Base-by-base conservation (phyloP, 176 grass and related monocot species). In the Triticum urartu region DNA sequence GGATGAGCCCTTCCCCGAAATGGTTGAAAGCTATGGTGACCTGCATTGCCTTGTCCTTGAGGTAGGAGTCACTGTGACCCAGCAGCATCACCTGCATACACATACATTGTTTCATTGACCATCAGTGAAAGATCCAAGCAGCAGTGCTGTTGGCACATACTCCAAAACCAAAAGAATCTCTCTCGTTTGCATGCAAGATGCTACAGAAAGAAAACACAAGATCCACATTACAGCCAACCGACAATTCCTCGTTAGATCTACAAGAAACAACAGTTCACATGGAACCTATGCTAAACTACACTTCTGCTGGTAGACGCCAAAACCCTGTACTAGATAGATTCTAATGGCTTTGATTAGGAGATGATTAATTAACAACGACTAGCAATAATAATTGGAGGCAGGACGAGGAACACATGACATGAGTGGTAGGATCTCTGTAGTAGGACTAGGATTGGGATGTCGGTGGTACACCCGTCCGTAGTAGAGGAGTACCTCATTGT, bases 21-120 rank as follows among this genome's bases (percentile, higher is more conserved):
- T 97, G 94, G 85, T 97, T 97, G 85, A 97, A 97, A 33, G 94
- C 94, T 47, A 97, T 97, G 4, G 94, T 97, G 39, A 97, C 94
- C 88, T 97, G 94, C 94, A 97, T 97, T 7, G 80, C 83, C 81
- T 97, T 97, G 84, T 97, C 94, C 54, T 90, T 88, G 36, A 82
- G 89, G 25, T 97, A 92, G 59, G 94, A 97, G 87, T 97, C 94
- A 26, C 94, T 97, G 88, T 97, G 94, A 2, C 94, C 94, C 43
- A 97, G 36, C 54, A 97, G 91, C 85, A 97, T 97, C 85, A 97
- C 94, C 93, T 95, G 88, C 81, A 50, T 4, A 48, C 0, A 13
- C 43, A 42, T 58, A 58, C 10, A 82, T 75, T 60, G 83, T 65
- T 38, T 67, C 59, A 66, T 86, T 82, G 34, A 25, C 17, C 34